phyloP scores from a whole-genome alignment of 176 grass and related monocot genomes.

The Eremochloa ophiuroides region DNA sequence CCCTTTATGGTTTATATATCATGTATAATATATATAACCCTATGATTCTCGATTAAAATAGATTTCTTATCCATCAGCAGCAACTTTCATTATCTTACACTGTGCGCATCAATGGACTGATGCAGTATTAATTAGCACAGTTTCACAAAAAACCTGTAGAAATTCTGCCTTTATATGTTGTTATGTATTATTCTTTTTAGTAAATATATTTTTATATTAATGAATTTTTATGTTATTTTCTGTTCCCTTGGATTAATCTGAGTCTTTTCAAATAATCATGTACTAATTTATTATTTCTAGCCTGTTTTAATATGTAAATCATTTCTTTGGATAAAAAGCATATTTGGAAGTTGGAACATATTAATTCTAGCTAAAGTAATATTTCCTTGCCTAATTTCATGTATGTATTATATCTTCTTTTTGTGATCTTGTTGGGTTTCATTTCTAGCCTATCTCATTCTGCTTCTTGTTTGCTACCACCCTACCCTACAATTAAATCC shows the following conservation, averaged over 20 bases:
- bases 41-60: neutral
- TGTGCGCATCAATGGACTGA: neutral
- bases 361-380: neutral
- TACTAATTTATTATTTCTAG: neutral
- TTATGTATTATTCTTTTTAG: neutral
- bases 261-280: neutral
- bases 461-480: neutral
- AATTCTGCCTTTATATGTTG: neutral
- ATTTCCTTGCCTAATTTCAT: neutral
- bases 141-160: constrained; percentile 5
- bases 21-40: neutral
- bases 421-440: neutral
- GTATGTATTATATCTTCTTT: neutral
- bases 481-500: neutral
- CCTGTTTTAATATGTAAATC: neutral
- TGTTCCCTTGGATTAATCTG: neutral
- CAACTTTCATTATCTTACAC: constrained; percentile 12
- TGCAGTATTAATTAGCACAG: constrained; percentile 1
- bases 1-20: constrained; percentile 13
- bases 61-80: neutral
- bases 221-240: neutral
- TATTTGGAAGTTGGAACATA: neutral
- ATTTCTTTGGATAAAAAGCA: constrained; percentile 6
- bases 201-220: neutral
- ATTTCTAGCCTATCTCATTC: neutral